Conservation (phyloP, 345 rosid species). For the Firmiana major region DNA sequence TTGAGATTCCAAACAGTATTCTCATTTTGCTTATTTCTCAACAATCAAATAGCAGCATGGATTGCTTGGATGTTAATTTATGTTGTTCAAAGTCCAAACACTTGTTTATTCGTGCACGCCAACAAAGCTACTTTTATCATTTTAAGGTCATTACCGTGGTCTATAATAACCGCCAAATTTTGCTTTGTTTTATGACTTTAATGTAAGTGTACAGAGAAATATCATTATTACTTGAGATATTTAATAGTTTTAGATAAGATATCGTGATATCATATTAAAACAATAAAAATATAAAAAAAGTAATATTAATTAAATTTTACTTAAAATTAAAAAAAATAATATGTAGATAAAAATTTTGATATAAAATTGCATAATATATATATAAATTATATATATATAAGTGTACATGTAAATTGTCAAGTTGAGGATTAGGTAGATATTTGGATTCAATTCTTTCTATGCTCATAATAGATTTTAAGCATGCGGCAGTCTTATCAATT, state of each 20-base stretch:
- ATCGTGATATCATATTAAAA: no score
- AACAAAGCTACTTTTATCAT: not conserved
- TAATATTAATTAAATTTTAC: no score
- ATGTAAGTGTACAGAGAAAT: not conserved
- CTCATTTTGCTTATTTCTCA: not conserved
- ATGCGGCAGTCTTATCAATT: not conserved
- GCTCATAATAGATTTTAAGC: not conserved
- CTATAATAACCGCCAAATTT: not conserved
- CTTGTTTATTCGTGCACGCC: conserved; percentile 8
- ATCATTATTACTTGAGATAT: not conserved
- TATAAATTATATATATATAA: no score
- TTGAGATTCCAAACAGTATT: not conserved
- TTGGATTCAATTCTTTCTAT: not conserved
- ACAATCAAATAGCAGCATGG: not conserved
- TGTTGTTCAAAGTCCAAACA: conserved; percentile 4
- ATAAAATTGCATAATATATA: no score
- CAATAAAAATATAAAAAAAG: no score
- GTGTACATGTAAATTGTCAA: no score
- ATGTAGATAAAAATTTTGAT: no score
- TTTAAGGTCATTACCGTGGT: not conserved
- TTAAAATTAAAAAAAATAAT: no score
- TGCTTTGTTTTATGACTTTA: not conserved
- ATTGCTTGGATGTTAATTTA: not conserved
- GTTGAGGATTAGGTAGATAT: not conserved
- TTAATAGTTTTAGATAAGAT: no score